phyloP scores from a whole-genome alignment of 2,329 filamentous ascomycete species.

The Lojkania enalia region DNA sequence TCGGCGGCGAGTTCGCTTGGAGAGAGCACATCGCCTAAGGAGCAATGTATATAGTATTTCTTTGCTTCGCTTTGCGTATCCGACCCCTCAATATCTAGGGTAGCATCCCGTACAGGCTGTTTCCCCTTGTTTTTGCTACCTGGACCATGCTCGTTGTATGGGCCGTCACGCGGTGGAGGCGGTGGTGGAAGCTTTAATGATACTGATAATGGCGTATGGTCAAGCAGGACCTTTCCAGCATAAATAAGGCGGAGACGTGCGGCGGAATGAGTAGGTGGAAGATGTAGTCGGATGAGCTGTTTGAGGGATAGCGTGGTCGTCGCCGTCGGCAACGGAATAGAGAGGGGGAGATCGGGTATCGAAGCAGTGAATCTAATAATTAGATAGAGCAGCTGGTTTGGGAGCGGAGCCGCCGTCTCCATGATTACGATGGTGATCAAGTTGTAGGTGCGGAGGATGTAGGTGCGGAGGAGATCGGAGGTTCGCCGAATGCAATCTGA shows the following conservation, averaged over 20 bases:
- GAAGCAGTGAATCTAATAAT: slow-evolving; percentile 90
- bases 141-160: slow-evolving; percentile 22
- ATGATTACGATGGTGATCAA: slow-evolving; percentile 22
- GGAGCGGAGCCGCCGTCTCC: slow-evolving; percentile 32
- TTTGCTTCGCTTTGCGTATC: slow-evolving; percentile 37
- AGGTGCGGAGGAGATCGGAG: slow-evolving; percentile 22
- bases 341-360: slow-evolving; percentile 79
- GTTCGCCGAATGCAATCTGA: slow-evolving; percentile 16
- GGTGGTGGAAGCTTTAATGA: slow-evolving; percentile 68
- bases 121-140: slow-evolving; percentile 67
- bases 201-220: slow-evolving; percentile 67
- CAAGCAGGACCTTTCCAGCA: slow-evolving; percentile 81
- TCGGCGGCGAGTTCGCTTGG: slow-evolving; percentile 71
- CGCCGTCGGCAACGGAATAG: slow-evolving; percentile 67
- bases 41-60: slow-evolving; percentile 89
- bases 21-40: slow-evolving; percentile 76
- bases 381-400: slow-evolving; percentile 63
- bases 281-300: slow-evolving; percentile 73
- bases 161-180: slow-evolving; percentile 46
- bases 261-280: slow-evolving; percentile 64
- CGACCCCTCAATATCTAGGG: slow-evolving; percentile 20
- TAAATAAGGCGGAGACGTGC: slow-evolving; percentile 87
- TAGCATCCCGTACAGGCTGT: slow-evolving; percentile 57
- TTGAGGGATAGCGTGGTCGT: slow-evolving; percentile 81
- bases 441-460: slow-evolving; percentile 8